These are phyloP conservation scores for Metarhizium brunneum DNA, from an alignment of 2,329 filamentous ascomycete species.

Conservation along the genomic window DNA sequence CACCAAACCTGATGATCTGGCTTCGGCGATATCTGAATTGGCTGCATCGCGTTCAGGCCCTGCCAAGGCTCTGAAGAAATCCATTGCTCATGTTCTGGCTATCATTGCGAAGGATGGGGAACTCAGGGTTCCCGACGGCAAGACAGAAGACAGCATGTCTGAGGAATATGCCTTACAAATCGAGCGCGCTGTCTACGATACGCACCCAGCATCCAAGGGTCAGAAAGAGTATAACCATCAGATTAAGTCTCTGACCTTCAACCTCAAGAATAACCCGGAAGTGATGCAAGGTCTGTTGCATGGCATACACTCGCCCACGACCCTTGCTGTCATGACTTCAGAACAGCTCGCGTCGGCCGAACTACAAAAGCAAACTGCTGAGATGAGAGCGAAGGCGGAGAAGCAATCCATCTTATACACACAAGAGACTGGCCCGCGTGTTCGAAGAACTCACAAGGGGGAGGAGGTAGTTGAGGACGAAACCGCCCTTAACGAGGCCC, in stretches of 20 bases:
- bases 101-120: constrained; percentile 56
- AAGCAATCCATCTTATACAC: constrained; percentile 79
- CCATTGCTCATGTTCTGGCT: constrained; percentile 57
- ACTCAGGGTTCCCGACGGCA: constrained; percentile 53
- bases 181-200: constrained; percentile 59
- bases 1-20: constrained; percentile 41
- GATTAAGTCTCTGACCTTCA: constrained; percentile 69
- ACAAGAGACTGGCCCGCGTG: constrained; percentile 59
- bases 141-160: constrained; percentile 54
- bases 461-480: constrained; percentile 84
- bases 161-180: constrained; percentile 68
- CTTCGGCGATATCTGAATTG: constrained; percentile 43
- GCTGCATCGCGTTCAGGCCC: constrained; percentile 56
- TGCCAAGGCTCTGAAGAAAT: constrained; percentile 62
- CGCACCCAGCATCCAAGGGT: constrained; percentile 35
- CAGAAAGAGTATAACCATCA: constrained; percentile 49
- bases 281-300: constrained; percentile 69
- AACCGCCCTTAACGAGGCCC: constrained; percentile 29
- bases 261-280: constrained; percentile 80
- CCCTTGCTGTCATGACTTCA: constrained; percentile 76
- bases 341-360: constrained; percentile 91
- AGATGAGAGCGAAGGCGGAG: constrained; percentile 68
- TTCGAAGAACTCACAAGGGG: constrained; percentile 88
- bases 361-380: constrained; percentile 66
- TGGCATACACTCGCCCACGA: constrained; percentile 60